Evolutionary conservation across 257 asterid species (phyloP).

Genomic region (Solanum bulbocastanum): DNA sequence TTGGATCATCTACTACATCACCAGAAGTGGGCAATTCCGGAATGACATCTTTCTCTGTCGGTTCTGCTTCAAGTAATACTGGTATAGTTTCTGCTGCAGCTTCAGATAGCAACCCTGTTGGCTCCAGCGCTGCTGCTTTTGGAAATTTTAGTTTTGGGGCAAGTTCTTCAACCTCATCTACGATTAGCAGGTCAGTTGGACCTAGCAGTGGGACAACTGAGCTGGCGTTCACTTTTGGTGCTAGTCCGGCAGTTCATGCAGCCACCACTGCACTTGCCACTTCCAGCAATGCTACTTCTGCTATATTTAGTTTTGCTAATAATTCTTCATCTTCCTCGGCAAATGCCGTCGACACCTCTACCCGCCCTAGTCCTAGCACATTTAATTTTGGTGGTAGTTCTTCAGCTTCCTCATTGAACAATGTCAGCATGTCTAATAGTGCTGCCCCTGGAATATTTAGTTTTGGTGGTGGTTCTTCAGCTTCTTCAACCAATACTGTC

Average conservation of each 20-base stretch:
- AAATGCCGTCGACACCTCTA: constrained; percentile 18
- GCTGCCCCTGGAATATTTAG: background rate
- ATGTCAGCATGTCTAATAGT: background rate
- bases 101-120: background rate
- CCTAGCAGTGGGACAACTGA: background rate
- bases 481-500: constrained; percentile 20
- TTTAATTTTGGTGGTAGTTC: constrained; percentile 26
- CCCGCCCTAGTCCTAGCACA: constrained; percentile 21
- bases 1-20: constrained; percentile 15
- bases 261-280: constrained; percentile 21
- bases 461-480: constrained; percentile 30
- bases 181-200: background rate
- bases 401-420: background rate
- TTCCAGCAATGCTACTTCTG: constrained; percentile 17
- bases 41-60: background rate
- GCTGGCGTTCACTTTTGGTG: constrained; percentile 13
- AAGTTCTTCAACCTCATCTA: background rate
- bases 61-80: background rate
- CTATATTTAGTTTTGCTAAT: constrained; percentile 25
- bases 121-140: background rate
- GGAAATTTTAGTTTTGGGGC: background rate
- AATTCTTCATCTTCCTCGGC: constrained; percentile 15
- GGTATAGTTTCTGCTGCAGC: background rate
- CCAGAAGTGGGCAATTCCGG: constrained; percentile 13
- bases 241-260: constrained; percentile 29